Base-by-base conservation (phyloP, 78 protist genomes). In the Speleostelium caveatum region DNA sequence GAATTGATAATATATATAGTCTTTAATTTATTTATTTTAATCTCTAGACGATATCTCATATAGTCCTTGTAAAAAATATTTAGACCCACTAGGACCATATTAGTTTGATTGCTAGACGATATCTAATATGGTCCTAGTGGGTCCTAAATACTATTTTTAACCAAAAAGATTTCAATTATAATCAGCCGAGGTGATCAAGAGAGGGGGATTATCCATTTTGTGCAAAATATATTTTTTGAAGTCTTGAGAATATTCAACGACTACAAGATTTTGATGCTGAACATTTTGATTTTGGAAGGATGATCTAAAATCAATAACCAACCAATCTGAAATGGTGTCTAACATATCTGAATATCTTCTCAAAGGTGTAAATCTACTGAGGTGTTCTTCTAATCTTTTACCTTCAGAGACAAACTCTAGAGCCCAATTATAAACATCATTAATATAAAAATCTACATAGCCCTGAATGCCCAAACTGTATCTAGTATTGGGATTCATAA, bases 361-460 rank as follows among this genome's bases (percentile, higher is more conserved):
- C 3, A 5, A 19, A 36, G 36, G 41, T 17, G 14, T 36, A n/a
- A 65, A 65, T n/a, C 72, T 30, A 19, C 12, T 28, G 36, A 65
- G 24, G 12, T 65, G 72, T 5, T 30, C 72, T 24, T 21, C 14
- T 5, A 65, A 5, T 16, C 26, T 36, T 8, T 19, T 10, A 19
- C 72, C 72, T 30, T 65, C 72, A 5, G 38, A 24, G 3, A 65
- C 36, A 16, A 65, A 19, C 30, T 65, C 72, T 32, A 65, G 6
- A 12, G 53, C 72, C 72, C 72, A 65, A 30, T 28, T 65, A 38
- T 28, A 65, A 30, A 19, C 26, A n/a, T 19, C 26, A n/a, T 65
- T n/a, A 28, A 65, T 65, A 38, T 65, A 65, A n/a, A 65, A 65
- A 12, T 65, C 72, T 36, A 65, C 14, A 36, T 30, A 65, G 5